Conservation (phyloP, 352 stramenopile genomes). For the Paralagenidium karlingii region DNA sequence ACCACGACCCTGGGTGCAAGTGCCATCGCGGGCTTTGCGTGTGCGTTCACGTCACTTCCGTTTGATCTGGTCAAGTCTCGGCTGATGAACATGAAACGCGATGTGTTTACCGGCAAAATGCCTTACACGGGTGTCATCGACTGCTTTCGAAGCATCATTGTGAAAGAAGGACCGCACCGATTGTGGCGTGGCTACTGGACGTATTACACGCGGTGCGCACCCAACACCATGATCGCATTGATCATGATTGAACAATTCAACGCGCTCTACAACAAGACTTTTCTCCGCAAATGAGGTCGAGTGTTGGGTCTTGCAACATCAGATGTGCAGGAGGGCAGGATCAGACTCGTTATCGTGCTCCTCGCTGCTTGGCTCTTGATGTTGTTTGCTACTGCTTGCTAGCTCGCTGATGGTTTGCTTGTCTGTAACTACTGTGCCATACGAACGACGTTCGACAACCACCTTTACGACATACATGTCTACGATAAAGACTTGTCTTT, state of each 20-base stretch:
- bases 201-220: constrained; percentile 97
- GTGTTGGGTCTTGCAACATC: too few species aligned
- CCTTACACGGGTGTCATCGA: constrained; percentile 94
- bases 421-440: too few species aligned
- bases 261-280: constrained; percentile 60
- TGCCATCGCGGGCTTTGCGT: constrained; percentile 94
- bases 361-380: too few species aligned
- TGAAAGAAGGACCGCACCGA: constrained; percentile 90
- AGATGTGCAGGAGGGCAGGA: too few species aligned
- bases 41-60: constrained; percentile 94
- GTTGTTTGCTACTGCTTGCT: too few species aligned
- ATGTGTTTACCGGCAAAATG: constrained; percentile 81
- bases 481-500: too few species aligned
- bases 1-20: constrained; percentile 88
- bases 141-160: constrained; percentile 91
- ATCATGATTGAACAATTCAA: constrained; percentile 96
- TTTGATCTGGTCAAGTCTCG: constrained; percentile 99
- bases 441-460: too few species aligned
- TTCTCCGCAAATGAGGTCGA: too few species aligned
- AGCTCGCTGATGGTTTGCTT: too few species aligned
- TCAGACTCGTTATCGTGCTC: too few species aligned
- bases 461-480: too few species aligned
- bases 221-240: constrained; percentile 99
- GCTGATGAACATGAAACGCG: constrained; percentile 95
- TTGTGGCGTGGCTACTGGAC: constrained; percentile 97